Evolutionary conservation across 2,329 filamentous ascomycete species (phyloP), one percentile per base, ranked within the genome.

Genomic region (Macrophomina tecta): DNA sequence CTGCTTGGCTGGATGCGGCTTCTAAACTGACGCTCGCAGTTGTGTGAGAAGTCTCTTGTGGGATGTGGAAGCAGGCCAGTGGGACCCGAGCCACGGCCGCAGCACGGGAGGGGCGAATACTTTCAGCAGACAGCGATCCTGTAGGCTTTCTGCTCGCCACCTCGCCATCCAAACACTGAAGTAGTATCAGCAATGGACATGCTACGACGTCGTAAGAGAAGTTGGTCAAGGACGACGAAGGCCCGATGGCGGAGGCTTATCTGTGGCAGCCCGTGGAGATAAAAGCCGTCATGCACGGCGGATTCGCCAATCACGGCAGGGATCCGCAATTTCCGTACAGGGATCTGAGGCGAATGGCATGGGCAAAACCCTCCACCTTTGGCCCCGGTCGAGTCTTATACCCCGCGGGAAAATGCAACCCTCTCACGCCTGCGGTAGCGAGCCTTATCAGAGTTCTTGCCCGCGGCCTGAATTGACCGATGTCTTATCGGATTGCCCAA

Each of bases 201-300:
- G 1, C 30, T 34, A 23, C 42, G 42, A 61, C 28, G 56, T 61
- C 30, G 56, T 61, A 61, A 61, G 56, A 61, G 56, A 61, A 48
- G 56, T 61, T 61, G 56, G 56, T 61, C 56, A 61, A 45, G 56
- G 40, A 12, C 38, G 42, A 11, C 56, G 36, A 61, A 46, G 9
- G 28, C 11, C 56, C 56, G 42, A 48, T 61, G 56, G 56, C 42
- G 30, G 30, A 61, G 46, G 56, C 56, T 61, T 61, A 61, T 61
- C 56, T 58, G 36, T 61, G 30, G 28, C 42, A 16, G 28, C 6
- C 4, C 28, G 55, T 58, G 38, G 55, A 58, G 55, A 58, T 58
- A 58, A 58, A 30, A 23, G 38, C 36, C 23, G 38, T 9, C 18
- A 28, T 2, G 38, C 23, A 40, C 38, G 55, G 38, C 12, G 11